Evolutionary conservation across 176 grass and related monocot genomes (phyloP).

Genomic region (Cenchrus fungigraminus): DNA sequence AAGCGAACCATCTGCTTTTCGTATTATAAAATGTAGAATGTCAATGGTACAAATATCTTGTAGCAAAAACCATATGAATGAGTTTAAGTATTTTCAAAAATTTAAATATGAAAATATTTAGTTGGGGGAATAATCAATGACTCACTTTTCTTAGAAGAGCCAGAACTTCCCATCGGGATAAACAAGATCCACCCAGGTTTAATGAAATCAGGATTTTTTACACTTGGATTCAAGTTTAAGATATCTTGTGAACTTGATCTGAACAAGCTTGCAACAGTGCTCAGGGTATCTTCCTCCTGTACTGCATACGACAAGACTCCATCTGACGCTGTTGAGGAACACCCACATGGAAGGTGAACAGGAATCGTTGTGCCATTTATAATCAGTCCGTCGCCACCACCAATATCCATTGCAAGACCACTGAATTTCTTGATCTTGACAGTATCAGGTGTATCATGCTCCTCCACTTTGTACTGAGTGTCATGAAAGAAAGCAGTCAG

Average conservation of each 20-base stretch:
- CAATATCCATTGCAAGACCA: slow-evolving; percentile 48
- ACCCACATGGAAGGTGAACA: slow-evolving; percentile 53
- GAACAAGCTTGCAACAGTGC: slow-evolving; percentile 46
- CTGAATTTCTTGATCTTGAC: slow-evolving; percentile 45
- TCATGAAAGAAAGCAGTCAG: slow-evolving; percentile 53
- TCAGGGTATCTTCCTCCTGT: slow-evolving; percentile 51
- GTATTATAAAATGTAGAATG: background rate
- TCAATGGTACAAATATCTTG: background rate
- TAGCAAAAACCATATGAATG: background rate
- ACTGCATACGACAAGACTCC: slow-evolving; percentile 56
- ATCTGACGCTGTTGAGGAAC: slow-evolving; percentile 39
- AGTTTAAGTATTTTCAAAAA: background rate
- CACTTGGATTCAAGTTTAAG: slow-evolving; percentile 44
- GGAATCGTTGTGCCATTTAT: background rate
- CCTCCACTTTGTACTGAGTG: slow-evolving; percentile 24
- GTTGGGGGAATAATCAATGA: slow-evolving; percentile 11
- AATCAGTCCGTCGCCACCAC: background rate
- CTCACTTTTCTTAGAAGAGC: slow-evolving; percentile 52
- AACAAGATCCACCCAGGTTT: slow-evolving; percentile 47
- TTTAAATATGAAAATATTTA: background rate
- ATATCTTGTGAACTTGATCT: slow-evolving; percentile 43
- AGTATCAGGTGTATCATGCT: background rate
- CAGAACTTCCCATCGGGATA: slow-evolving; percentile 53
- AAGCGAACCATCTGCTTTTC: background rate
- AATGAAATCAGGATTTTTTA: slow-evolving; percentile 44